These are phyloP conservation scores for Erythrobasidium yunnanense DNA, from an alignment of 768 basidiomycete species.

Conservation along the genomic window DNA sequence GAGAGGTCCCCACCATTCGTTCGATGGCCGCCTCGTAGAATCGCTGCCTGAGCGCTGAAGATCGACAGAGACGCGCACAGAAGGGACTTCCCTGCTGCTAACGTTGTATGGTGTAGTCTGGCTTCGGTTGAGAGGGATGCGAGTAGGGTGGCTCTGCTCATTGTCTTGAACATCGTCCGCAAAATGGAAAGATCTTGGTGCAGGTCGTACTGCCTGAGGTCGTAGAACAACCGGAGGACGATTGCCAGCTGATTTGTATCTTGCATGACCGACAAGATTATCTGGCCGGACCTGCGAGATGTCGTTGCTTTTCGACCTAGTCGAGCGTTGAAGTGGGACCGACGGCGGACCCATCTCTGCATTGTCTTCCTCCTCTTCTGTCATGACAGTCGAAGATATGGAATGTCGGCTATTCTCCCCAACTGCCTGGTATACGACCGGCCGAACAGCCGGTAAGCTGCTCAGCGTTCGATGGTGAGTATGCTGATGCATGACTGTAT, in stretches of 20 bases:
- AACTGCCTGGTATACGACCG: background rate
- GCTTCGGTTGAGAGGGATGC: conserved; percentile 5
- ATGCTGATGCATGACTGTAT: background rate
- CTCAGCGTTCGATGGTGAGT: conserved; percentile 11
- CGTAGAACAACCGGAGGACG: background rate
- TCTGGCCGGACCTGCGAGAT: too few relatives aligned
- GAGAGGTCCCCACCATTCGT: conserved; percentile 24
- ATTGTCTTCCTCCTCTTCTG: conserved; percentile 23
- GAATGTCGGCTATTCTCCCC: conserved; percentile 4
- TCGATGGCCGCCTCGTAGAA: background rate
- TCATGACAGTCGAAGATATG: conserved; percentile 3
- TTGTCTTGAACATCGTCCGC: background rate
- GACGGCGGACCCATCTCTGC: conserved; percentile 16
- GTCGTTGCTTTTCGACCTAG: too few relatives aligned
- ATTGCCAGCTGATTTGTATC: too few relatives aligned
- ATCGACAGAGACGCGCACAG: background rate
- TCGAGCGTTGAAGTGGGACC: too few relatives aligned
- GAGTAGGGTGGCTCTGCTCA: background rate
- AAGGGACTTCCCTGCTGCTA: background rate
- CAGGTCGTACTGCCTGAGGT: background rate
- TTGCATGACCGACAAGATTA: too few relatives aligned
- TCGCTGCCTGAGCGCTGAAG: conserved; percentile 21
- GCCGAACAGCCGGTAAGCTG: conserved; percentile 1
- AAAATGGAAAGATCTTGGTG: conserved; percentile 1
- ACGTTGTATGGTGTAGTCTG: conserved; percentile 10